These are phyloP conservation scores for Rostrohypoxylon terebratum DNA, from an alignment of 495 filamentous ascomycete genomes.

Conservation along the genomic window DNA sequence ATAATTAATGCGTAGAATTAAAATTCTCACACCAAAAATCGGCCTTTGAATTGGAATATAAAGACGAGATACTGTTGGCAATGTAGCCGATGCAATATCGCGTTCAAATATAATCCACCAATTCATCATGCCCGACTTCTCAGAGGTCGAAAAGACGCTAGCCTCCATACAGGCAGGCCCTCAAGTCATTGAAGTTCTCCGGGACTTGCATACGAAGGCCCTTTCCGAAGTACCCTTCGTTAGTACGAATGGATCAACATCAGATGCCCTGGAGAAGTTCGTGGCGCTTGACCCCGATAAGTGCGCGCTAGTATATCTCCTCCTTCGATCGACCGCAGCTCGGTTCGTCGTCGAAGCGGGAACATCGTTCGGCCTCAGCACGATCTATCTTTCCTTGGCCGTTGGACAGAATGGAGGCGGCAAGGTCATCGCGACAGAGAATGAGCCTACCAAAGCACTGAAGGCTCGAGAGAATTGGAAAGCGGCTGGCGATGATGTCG, in stretches of 20 bases:
- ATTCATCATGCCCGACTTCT: slow-evolving; percentile 21
- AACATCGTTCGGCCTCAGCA: slow-evolving; percentile 69
- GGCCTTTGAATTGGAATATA: neutral
- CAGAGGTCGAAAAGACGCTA: slow-evolving; percentile 30
- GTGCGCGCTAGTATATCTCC: slow-evolving; percentile 61
- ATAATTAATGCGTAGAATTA: neutral
- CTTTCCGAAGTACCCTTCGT: slow-evolving; percentile 31
- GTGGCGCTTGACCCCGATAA: slow-evolving; percentile 67
- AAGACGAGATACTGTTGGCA: neutral
- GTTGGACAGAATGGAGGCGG: slow-evolving; percentile 57
- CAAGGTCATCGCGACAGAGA: slow-evolving; percentile 66
- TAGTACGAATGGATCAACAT: slow-evolving; percentile 13
- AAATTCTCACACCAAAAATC: neutral
- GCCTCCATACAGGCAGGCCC: slow-evolving; percentile 31
- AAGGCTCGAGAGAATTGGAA: slow-evolving; percentile 62
- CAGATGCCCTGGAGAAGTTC: slow-evolving; percentile 51
- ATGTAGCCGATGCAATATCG: neutral
- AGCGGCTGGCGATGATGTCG: slow-evolving; percentile 57
- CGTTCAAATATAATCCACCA: neutral
- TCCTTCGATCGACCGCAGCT: slow-evolving; percentile 56
- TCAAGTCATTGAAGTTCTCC: slow-evolving; percentile 32
- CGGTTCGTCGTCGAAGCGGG: slow-evolving; percentile 67
- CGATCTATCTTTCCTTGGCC: slow-evolving; percentile 69
- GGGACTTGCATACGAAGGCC: slow-evolving; percentile 32
- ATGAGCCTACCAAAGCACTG: slow-evolving; percentile 61